Base-by-base conservation (phyloP, 1,284 basidiomycete species). In the Pseudozyma flocculosa region DNA sequence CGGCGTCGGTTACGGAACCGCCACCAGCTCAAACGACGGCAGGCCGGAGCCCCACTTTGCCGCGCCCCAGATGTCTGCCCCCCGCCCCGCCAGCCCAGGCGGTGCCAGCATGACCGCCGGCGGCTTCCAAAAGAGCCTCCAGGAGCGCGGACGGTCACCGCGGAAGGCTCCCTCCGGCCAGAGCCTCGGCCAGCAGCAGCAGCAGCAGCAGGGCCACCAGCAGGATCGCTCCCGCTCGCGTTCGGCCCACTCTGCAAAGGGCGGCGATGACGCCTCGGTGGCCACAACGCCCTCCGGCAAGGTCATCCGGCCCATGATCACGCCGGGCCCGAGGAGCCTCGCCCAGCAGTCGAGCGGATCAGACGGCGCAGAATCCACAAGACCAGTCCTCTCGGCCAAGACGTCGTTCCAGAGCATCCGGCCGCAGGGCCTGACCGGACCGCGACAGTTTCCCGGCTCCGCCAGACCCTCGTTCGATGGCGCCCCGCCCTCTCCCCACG, bases 1-100 rank as follows among this genome's bases (percentile, higher is more conserved):
- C 3, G 71, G 71, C 1, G 54, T 66, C 0, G 71, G 71, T 4
- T 73, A 73, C 36, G 71, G 71, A 0, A 68, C 61, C 13, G 62
- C 68, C 3, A 42, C 34, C 15, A 64, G 59, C 26, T 61, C 54
- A 39, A 73, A 72, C 43, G 71, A 73, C 45, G 71, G 71, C 17
- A 45, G 70, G 22, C 70, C 61, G 2, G 69, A 71, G 39, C 43
- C 14, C 26, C 24, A 7, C 24, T 29, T 7, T 21, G 18, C 8
- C 34, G 41, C 51, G 29, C 59, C 58, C 0, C 61, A 53, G 26
- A 39, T 22, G 36, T 26, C 18, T 22, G 36, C 37, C 36, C 17
- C 14, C 22, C 42, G 61, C 2, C 54, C 61, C 26, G 18, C 54
- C 21, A 53, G 51, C 34, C 57, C 61, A 10, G 55, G 52, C 22